Conservation (phyloP, 2,329 filamentous ascomycete species). For the Aspergillus transmontanensis region DNA sequence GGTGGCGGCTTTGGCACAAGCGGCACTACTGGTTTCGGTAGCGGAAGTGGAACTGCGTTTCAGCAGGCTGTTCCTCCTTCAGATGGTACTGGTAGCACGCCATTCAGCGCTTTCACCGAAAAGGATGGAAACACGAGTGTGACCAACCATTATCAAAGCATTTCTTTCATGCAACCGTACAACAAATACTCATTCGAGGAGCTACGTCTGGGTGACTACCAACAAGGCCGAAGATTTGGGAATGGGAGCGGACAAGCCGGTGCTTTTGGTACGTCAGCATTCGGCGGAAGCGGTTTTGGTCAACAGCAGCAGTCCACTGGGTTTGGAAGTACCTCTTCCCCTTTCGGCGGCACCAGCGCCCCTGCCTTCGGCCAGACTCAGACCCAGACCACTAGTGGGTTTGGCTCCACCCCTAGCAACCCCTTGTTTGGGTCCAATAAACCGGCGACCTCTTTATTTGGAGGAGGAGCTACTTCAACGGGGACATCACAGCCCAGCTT, state of each 20-base stretch:
- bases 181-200: conserved; percentile 89
- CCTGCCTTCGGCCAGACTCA: conserved; percentile 49
- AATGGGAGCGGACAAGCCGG: conserved; percentile 79
- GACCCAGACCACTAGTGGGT: conserved; percentile 43
- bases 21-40: conserved; percentile 35
- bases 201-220: conserved; percentile 81
- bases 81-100: conserved; percentile 49
- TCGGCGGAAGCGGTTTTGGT: conserved; percentile 52
- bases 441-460: conserved; percentile 43
- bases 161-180: conserved; percentile 53
- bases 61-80: conserved; percentile 42
- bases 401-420: conserved; percentile 37
- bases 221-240: conserved; percentile 79
- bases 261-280: conserved; percentile 73
- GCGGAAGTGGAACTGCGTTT: conserved; percentile 46
- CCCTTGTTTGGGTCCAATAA: conserved; percentile 50
- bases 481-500: conserved; percentile 38
- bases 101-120: conserved; percentile 48
- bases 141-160: conserved; percentile 52
- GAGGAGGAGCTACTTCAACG: conserved; percentile 28
- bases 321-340: conserved; percentile 49
- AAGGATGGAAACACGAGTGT: conserved; percentile 44
- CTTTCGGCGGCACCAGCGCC: conserved; percentile 42
- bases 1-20: conserved; percentile 34
- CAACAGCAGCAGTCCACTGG: conserved; percentile 44